Conservation (phyloP, 2,329 filamentous ascomycete species). For the Curvularia hawaiiensis region DNA sequence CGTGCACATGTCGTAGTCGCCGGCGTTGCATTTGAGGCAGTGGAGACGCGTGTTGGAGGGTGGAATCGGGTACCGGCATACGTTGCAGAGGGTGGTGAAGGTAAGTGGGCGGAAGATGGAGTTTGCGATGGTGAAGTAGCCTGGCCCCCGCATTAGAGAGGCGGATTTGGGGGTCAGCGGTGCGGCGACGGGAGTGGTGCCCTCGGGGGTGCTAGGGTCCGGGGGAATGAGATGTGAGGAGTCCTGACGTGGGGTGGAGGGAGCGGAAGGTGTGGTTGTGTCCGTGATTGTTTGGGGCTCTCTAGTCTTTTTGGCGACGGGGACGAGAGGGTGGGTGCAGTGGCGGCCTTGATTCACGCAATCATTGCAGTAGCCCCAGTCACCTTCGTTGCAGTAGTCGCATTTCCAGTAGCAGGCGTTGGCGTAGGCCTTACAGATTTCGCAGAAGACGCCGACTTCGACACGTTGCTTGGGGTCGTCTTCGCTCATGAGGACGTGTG, state of each 20-base stretch:
- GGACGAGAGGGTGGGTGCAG: conserved; percentile 82
- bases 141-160: conserved; percentile 48
- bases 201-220: conserved; percentile 24
- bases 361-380: conserved; percentile 91
- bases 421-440: conserved; percentile 72
- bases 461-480: conserved; percentile 72
- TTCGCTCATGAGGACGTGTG: conserved; percentile 55
- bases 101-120: conserved; percentile 67
- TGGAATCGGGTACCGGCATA: conserved; percentile 75
- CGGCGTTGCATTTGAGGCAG: conserved; percentile 75
- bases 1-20: conserved; percentile 87
- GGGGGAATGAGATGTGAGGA: conserved; percentile 31
- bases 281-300: conserved; percentile 15
- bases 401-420: conserved; percentile 93
- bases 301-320: conserved; percentile 66
- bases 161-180: conserved; percentile 50
- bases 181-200: conserved; percentile 39
- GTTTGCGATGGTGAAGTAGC: conserved; percentile 42
- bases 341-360: conserved; percentile 83
- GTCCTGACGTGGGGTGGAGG: conserved; percentile 26
- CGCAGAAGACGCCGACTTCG: conserved; percentile 84
- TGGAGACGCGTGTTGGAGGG: conserved; percentile 75
- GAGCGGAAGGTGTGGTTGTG: conserved; percentile 17
- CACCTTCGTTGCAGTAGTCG: conserved; percentile 83
- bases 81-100: conserved; percentile 77